Conservation (phyloP, 208 protist species). For the Angomonas deanei region DNA sequence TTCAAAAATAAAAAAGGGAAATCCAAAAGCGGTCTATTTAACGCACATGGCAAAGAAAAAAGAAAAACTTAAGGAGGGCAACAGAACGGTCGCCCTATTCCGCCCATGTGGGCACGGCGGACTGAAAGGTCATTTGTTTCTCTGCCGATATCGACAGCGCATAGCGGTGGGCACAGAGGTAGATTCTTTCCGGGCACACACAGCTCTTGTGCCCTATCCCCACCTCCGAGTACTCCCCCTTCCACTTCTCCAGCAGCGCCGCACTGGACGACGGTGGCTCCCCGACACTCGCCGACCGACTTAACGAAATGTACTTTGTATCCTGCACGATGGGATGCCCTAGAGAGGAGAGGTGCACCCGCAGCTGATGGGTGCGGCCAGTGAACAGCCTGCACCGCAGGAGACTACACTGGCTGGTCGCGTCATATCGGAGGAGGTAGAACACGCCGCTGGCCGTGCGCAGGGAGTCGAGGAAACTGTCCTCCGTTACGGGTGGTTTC, state of each 20-base stretch:
- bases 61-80: neutral
- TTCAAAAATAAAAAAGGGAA: neutral
- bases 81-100: no score
- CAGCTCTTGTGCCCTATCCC: conserved; percentile 9
- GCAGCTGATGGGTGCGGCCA: conserved; percentile 90
- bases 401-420: conserved; percentile 32
- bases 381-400: conserved; percentile 76
- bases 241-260: neutral
- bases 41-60: neutral
- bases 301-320: conserved; percentile 46
- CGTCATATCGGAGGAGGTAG: conserved; percentile 35
- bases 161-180: conserved; percentile 66
- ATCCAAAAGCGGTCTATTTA: conserved; percentile 5
- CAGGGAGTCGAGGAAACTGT: conserved; percentile 31
- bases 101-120: neutral
- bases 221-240: neutral
- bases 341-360: conserved; percentile 83
- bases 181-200: conserved; percentile 51
- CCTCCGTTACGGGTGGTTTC: neutral
- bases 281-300: neutral
- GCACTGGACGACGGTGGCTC: neutral
- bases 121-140: neutral
- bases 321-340: conserved; percentile 86
- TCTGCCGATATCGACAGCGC: conserved; percentile 9
- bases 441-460: conserved; percentile 39